These are phyloP conservation scores for Populus deltoides DNA, from an alignment of 345 rosid genomes.

Conservation along the genomic window DNA sequence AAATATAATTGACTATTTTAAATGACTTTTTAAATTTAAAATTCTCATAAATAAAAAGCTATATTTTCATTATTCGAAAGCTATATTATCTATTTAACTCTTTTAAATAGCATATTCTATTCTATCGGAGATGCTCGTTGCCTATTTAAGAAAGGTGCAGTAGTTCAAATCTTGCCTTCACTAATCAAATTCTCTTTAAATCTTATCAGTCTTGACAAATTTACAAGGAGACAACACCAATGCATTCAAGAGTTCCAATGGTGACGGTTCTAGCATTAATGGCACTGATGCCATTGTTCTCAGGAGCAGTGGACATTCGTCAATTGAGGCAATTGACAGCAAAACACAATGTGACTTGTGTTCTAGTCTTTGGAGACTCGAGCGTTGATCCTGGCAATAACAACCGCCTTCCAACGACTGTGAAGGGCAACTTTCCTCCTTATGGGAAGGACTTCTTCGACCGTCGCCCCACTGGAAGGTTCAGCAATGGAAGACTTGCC, in stretches of 20 bases:
- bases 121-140: no score
- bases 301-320: conserved; percentile 30
- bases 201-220: no score
- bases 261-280: conserved; percentile 15
- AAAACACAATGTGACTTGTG: conserved; percentile 50
- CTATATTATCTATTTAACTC: no score
- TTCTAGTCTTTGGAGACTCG: conserved; percentile 82
- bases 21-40: no score
- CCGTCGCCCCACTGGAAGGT: conserved; percentile 64
- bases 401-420: conserved; percentile 43
- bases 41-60: no score
- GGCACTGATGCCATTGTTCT: conserved; percentile 10
- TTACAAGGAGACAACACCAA: neutral
- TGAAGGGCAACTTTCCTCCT: conserved; percentile 64
- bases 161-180: no score
- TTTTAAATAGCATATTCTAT: no score
- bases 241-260: neutral
- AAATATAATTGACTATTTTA: no score
- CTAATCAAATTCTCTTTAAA: no score
- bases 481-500: conserved; percentile 65
- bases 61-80: no score
- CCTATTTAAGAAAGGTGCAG: no score
- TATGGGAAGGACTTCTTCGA: conserved; percentile 61
- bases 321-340: conserved; percentile 40
- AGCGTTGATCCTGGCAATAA: conserved; percentile 84